These are phyloP conservation scores for Linnemannia elongata DNA, from an alignment of 192 early-diverging fungal genomes.

Conservation along the genomic window DNA sequence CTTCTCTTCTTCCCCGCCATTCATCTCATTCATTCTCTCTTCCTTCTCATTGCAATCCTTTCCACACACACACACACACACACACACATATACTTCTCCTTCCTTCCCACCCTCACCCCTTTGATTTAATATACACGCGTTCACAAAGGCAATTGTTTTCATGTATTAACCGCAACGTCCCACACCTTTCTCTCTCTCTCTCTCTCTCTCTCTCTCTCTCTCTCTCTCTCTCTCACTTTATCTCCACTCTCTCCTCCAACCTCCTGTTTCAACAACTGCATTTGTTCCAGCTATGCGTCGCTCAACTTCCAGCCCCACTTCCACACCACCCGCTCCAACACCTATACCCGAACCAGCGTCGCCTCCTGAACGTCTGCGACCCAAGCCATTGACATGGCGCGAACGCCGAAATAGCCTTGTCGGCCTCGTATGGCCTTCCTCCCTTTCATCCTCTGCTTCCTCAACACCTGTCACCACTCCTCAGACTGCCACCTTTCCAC, in stretches of 20 bases:
- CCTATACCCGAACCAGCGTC: constrained; percentile 12
- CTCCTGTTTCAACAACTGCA: constrained; percentile 13
- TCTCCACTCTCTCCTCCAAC: not conserved
- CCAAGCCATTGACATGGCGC: constrained; percentile 48
- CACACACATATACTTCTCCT: not conserved
- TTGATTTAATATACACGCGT: not conserved
- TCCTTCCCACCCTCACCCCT: not conserved
- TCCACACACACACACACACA: not conserved
- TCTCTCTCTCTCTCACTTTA: not conserved
- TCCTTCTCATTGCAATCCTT: not conserved
- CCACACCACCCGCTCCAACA: constrained; percentile 8
- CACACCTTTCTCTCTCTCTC: not conserved
- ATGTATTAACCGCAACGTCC: constrained; percentile 1
- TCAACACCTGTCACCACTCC: constrained; percentile 41
- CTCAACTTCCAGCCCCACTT: constrained; percentile 28
- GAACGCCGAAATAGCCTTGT: constrained; percentile 53
- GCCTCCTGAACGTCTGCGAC: constrained; percentile 22
- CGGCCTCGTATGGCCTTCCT: constrained; percentile 47
- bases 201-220: constrained; percentile 1
- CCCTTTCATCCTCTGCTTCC: constrained; percentile 36
- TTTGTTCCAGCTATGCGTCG: constrained; percentile 36
- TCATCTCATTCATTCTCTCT: not conserved
- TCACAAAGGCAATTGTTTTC: not conserved
- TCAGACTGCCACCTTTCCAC: constrained; percentile 30
- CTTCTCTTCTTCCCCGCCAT: not conserved